phyloP scores from a whole-genome alignment of 495 filamentous ascomycete species.

The Filosporella fistucella region DNA sequence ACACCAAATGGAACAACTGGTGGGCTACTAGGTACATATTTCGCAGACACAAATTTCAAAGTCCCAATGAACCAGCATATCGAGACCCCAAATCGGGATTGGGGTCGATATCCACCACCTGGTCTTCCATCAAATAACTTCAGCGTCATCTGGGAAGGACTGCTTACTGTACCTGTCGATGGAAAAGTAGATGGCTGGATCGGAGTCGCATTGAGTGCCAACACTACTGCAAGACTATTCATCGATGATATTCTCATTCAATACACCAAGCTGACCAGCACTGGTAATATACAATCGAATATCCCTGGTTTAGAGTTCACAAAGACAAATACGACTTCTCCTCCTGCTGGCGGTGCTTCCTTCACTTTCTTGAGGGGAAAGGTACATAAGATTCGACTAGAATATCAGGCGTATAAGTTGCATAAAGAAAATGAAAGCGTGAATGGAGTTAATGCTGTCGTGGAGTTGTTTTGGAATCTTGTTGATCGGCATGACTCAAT shows the following conservation, averaged over 20 bases:
- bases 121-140: constrained; percentile 12
- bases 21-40: constrained; percentile 7
- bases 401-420: constrained; percentile 41
- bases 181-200: constrained; percentile 4
- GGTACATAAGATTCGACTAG: constrained; percentile 34
- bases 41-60: background rate
- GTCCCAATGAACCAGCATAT: background rate
- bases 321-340: constrained; percentile 17
- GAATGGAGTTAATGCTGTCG: constrained; percentile 37
- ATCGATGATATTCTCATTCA: constrained; percentile 1
- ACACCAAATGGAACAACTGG: background rate
- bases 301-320: constrained; percentile 5
- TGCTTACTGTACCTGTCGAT: constrained; percentile 3
- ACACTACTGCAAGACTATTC: constrained; percentile 2
- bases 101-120: constrained; percentile 3
- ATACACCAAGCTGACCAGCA: background rate
- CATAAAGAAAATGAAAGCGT: constrained; percentile 34
- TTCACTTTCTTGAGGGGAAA: constrained; percentile 33
- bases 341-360: constrained; percentile 29
- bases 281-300: constrained; percentile 1
- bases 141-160: constrained; percentile 7
- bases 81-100: constrained; percentile 7
- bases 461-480: constrained; percentile 42
- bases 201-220: constrained; percentile 4
- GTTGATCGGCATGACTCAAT: constrained; percentile 31